These are phyloP conservation scores for Cytidiella melzeri DNA, from an alignment of 768 basidiomycete genomes.

Conservation along the genomic window DNA sequence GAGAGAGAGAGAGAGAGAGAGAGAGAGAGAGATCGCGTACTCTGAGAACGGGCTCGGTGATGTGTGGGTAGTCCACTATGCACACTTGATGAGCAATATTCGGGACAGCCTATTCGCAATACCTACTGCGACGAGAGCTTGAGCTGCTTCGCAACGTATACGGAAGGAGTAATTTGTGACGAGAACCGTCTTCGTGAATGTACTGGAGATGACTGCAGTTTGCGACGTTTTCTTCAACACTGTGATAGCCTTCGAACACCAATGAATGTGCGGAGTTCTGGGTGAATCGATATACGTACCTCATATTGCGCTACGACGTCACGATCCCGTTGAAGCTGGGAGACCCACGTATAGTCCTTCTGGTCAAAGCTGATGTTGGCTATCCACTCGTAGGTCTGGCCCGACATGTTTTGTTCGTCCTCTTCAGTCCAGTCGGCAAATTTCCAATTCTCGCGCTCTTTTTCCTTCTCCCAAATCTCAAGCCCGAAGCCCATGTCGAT, in stretches of 20 bases:
- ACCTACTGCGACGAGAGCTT: slow-evolving; percentile 75
- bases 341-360: slow-evolving; percentile 98
- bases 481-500: slow-evolving; percentile 92
- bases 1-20: too few species aligned
- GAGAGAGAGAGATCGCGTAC: too few species aligned
- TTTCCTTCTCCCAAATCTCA: slow-evolving; percentile 94
- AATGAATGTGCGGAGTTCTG: slow-evolving; percentile 4
- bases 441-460: slow-evolving; percentile 90
- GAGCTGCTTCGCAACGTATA: slow-evolving; percentile 90
- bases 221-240: slow-evolving; percentile 71
- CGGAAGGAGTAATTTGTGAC: slow-evolving; percentile 96
- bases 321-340: slow-evolving; percentile 88
- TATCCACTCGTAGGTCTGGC: slow-evolving; percentile 98
- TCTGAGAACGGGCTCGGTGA: too few species aligned
- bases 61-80: too few species aligned
- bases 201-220: slow-evolving; percentile 82
- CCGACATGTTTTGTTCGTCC: slow-evolving; percentile 88
- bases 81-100: too few species aligned
- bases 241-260: slow-evolving; percentile 71
- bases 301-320: slow-evolving; percentile 97
- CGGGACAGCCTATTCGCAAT: too few species aligned
- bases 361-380: slow-evolving; percentile 89
- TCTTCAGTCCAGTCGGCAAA: slow-evolving; percentile 98
- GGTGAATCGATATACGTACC: slow-evolving; percentile 42
- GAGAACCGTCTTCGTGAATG: slow-evolving; percentile 87